Base-by-base conservation (phyloP, 2,329 filamentous ascomycete species). In the Rhinocladiella mackenziei region DNA sequence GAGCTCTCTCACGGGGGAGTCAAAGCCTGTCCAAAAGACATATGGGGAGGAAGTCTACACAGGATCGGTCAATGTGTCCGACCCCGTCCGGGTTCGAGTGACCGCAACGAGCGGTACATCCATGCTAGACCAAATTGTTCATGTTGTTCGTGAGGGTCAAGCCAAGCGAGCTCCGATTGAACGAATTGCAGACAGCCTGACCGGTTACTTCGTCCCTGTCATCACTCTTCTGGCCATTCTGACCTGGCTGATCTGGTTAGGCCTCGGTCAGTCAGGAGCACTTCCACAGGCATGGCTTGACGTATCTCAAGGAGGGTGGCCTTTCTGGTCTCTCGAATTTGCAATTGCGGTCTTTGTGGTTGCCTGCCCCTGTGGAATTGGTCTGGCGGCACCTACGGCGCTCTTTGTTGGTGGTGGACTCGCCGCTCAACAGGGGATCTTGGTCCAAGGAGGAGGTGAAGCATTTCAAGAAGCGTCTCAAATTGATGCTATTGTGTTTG, bases 321-420 rank as follows among this genome's bases (percentile, higher is more conserved):
- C 76, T 60, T 68, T 72, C 45, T 74, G 71, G 66, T 75, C 74
- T 6, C 59, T 82, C 39, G 72, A 79, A 39, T 81, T 81, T 57
- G 84, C 87, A 11, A 91, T 94, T 56, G 79, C 87, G 5, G 86
- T 92, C 9, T 92, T 94, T 55, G 86, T 94, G 23, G 83, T 94
- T 19, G 86, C 87, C 2, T 94, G 87, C 59, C 87, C 87, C 1
- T 94, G 87, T 58, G 87, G 87, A 2, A 74, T 94, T 10, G 87
- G 83, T 1, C 77, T 94, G 5, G 87, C 87, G n/a, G 86, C 86
- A 0, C 87, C 87, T 1, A 94, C 87, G 0, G 87, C 87, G n/a
- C 65, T 94, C 23, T 91, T 91, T 53, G 86, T 92, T 7, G 87
- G 86, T 2, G 82, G 84, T 25, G 86, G 86, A 1, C 69, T 92